Evolutionary conservation across 2,329 filamentous ascomycete species (phyloP), one percentile per base, ranked within the genome.

Genomic region (Aspergillus jensenii): DNA sequence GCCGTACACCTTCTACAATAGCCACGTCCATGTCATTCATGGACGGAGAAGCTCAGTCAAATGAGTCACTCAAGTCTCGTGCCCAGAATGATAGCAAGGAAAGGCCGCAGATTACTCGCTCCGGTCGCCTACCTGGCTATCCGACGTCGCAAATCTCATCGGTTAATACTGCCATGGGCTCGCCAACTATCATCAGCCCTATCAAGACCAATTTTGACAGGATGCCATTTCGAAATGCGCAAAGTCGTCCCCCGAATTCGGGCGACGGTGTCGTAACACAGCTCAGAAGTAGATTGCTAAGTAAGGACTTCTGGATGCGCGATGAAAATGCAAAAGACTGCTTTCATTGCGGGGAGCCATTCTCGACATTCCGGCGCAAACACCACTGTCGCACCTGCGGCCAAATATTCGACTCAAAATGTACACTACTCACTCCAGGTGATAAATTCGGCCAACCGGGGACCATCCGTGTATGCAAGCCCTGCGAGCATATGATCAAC

Each of bases 251-350:
- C 21, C 57, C 63, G 15, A 57, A 66, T 44, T 49, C 53, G 25
- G 58, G 62, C 39, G 68, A 72, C 54, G 62, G 72, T 56, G 75
- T 75, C 61, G 71, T 83, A 54, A 77, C 79, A 50, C 88, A 90
- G 65, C 89, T 96, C 81, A 87, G 89, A 61, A 90, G 91, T 67
- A 92, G 93, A 69, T 88, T 99, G 7, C 78, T 98, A 46, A 96
- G 90, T 72, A 95, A 93, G 69, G 93, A 98, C 66, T 98, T 96
- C 67, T 98, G 93, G 95, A 99, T 99, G 95, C 90, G 92, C 59
- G 95, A 99, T 71, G 95, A 98, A 70, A 97, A 96, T 62, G 96
- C 93, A 59, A 98, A 96, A 71, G 93, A 97, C 67, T 99, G 95
- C 70, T 99, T 97, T 71, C 85, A 91, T 45, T 99, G 95, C 68